Percentiles rank a stretch among this genome's conserved stretches.
Evolutionary conservation across 2,329 filamentous ascomycete genomes (phyloP).

Genomic region (Colletotrichum cuscutae): DNA sequence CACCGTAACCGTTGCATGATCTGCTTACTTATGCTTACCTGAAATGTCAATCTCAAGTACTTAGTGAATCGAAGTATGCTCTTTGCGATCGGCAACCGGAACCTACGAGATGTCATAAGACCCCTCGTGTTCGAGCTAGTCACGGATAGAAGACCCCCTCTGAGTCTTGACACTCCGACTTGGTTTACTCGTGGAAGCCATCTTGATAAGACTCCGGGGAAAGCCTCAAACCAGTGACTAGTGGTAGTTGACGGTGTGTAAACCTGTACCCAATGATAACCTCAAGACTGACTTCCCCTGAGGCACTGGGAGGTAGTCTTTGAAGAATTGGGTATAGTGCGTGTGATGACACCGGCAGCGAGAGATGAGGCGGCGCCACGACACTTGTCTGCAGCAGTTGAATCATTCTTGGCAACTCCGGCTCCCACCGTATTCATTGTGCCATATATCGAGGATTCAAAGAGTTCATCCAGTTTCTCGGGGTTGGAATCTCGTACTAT

Average conservation of each 20-base stretch:
- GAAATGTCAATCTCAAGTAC: neutral
- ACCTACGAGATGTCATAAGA: neutral
- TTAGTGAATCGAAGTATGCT: neutral
- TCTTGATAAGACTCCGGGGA: neutral
- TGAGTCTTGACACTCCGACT: neutral
- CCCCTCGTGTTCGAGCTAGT: neutral
- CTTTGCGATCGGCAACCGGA: neutral
- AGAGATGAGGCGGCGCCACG: constrained; percentile 11
- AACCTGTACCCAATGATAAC: neutral
- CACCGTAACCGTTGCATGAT: neutral
- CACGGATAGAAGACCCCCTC: neutral
- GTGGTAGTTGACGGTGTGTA: neutral
- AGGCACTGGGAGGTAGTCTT: neutral
- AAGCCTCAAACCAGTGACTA: neutral
- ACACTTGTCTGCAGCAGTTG: neutral
- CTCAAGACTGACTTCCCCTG: neutral
- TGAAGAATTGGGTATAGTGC: neutral
- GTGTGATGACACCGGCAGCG: neutral
- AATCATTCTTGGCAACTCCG: neutral
- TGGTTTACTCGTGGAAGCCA: neutral
- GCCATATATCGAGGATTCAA: neutral
- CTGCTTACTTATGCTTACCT: neutral
- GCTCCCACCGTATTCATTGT: neutral
- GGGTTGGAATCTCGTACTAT: neutral
- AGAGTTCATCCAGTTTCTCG: neutral